Base-by-base conservation (phyloP, 2,329 filamentous ascomycete genomes). In the Thermothelomyces thermophilus region DNA sequence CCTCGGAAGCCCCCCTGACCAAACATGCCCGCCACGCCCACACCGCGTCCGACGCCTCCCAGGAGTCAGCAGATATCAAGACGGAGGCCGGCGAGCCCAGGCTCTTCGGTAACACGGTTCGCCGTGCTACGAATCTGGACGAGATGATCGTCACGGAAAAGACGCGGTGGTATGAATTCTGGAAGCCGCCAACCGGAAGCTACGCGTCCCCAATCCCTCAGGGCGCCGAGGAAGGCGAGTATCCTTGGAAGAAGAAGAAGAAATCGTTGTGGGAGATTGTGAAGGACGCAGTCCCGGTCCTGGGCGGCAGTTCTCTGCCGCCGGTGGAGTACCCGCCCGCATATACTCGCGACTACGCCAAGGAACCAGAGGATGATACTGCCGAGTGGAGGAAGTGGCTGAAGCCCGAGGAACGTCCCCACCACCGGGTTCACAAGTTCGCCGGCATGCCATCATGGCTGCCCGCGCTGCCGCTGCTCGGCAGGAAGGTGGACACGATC, bases 401-500 rank as follows among this genome's bases (percentile, higher is more conserved):
- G 44, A 84, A 82, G 62, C 79, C 81, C 51, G 90, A 86, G 50
- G 83, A 96, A 54, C 84, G 93, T 33, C 89, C 91, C 16, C 95
- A 87, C 0, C 90, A 94, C 70, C 82, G 84, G 41, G 70, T 96
- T 9, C 82, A 89, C 0, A 68, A 68, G 0, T 79, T 79, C 37
- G 72, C 71, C 1, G 75, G 74, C 64, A 73, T 70, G 0, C 76
- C 75, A 1, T 57, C 58, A 34, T 96, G 86, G 84, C 82, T 95
- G 65, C 85, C 86, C 2, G 80, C 82, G 0, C 65, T 95, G n/a
- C 88, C 86, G 5, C 69, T 90, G 1, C 66, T 95, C 43, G 90
- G 87, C 47, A 84, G 88, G 65, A 96, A 97, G 67, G 90, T 96
- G 1, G 93, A 98, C 64, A 91, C 86, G 0, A 97, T 98, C 57